These are phyloP conservation scores for Delonix regia DNA, from an alignment of 306 rosid genomes.

Conservation along the genomic window DNA sequence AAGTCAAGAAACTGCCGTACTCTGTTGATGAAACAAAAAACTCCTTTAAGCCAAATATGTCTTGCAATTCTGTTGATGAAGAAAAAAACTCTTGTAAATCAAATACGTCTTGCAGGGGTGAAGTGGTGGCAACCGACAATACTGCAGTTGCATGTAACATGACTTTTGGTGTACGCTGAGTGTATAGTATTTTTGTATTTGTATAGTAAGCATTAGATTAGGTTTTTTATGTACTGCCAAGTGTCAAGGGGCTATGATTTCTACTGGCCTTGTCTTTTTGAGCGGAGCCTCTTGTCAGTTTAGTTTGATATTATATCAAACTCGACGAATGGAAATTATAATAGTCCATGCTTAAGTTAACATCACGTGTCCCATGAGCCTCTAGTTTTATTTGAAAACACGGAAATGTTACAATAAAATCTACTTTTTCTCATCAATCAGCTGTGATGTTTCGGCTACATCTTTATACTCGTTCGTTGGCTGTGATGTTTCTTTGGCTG, in stretches of 20 bases:
- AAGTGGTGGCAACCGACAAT: slow-evolving; percentile 35
- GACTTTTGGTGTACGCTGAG: slow-evolving; percentile 54
- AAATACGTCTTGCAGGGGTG: slow-evolving; percentile 45
- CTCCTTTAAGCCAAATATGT: slow-evolving; percentile 10
- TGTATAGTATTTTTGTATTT: slow-evolving; percentile 33
- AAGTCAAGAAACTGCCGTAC: slow-evolving; percentile 4
- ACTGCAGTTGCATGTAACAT: slow-evolving; percentile 42
- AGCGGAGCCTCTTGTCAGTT: no score
- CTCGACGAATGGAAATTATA: neutral
- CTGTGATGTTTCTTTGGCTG: neutral
- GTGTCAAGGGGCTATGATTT: neutral
- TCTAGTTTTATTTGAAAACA: neutral
- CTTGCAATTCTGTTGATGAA: slow-evolving; percentile 26
- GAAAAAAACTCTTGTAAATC: slow-evolving; percentile 13
- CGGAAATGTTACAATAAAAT: neutral
- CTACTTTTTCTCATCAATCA: neutral
- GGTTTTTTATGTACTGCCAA: neutral
- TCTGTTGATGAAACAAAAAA: slow-evolving; percentile 16
- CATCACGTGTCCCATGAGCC: neutral
- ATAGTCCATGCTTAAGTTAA: slow-evolving; percentile 4
- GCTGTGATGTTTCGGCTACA: no score
- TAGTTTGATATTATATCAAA: neutral
- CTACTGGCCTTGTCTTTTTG: no score
- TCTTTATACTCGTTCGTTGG: neutral
- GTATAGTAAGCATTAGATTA: slow-evolving; percentile 32